phyloP scores from a whole-genome alignment of 148 eudicot species.

The Arbutus unedo region DNA sequence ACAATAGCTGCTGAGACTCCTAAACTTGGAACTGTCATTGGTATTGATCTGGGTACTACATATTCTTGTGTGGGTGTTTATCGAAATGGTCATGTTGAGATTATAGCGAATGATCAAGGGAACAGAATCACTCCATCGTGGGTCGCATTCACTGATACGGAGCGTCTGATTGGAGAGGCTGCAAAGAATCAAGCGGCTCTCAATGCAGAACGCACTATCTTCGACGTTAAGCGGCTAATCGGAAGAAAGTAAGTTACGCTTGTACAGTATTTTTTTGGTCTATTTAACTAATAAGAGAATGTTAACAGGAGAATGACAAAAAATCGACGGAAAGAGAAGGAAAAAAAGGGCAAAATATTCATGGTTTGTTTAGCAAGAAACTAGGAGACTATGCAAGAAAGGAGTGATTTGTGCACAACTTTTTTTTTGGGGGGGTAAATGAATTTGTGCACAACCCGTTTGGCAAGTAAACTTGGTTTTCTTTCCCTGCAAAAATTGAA shows the following conservation, averaged over 20 bases:
- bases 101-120: constrained; percentile 49
- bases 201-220: constrained; percentile 46
- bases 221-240: constrained; percentile 48
- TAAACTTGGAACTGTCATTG: constrained; percentile 39
- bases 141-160: constrained; percentile 52
- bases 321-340: background rate
- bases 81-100: constrained; percentile 37
- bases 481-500: background rate
- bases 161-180: constrained; percentile 49
- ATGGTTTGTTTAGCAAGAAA: too few species aligned
- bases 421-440: too few species aligned
- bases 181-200: constrained; percentile 51
- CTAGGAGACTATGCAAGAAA: too few species aligned
- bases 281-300: background rate
- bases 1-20: constrained; percentile 31
- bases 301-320: too few species aligned
- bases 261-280: background rate
- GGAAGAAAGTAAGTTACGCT: constrained; percentile 38
- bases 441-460: too few species aligned
- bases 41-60: constrained; percentile 49
- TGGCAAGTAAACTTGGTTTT: background rate
- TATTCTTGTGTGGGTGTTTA: constrained; percentile 52
- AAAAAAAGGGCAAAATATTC: too few species aligned
- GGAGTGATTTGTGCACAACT: too few species aligned
- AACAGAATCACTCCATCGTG: constrained; percentile 54